Evolutionary conservation across 2,329 filamentous ascomycete genomes (phyloP).

Genomic region (Botryotinia narcissicola): DNA sequence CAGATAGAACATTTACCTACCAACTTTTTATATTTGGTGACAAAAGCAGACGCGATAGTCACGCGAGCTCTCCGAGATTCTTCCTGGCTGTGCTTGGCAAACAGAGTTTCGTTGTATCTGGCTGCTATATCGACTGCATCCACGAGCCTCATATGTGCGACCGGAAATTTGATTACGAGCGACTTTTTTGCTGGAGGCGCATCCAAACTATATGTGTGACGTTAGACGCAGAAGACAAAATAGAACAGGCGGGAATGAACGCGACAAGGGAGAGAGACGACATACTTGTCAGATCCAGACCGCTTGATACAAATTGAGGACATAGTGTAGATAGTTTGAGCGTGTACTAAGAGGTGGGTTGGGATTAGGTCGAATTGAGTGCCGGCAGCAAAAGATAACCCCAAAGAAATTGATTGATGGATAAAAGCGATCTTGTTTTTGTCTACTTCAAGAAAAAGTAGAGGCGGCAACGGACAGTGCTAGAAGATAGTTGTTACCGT

Average conservation of each 20-base stretch:
- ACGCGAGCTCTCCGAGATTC: neutral
- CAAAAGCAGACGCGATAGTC: neutral
- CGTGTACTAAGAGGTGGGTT: neutral
- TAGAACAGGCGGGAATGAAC: neutral
- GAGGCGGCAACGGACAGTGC: neutral
- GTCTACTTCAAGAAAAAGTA: neutral
- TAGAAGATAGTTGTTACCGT: neutral
- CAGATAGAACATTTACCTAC: neutral
- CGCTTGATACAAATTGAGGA: neutral
- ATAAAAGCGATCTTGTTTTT: neutral
- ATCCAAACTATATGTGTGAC: neutral
- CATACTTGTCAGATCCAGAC: neutral
- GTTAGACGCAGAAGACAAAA: neutral
- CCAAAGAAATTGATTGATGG: neutral
- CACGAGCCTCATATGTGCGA: neutral
- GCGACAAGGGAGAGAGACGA: accelerated
- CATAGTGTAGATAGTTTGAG: neutral
- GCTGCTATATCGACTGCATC: neutral
- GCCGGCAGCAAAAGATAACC: too few relatives aligned
- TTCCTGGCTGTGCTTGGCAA: neutral
- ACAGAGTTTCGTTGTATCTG: neutral
- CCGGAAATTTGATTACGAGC: neutral
- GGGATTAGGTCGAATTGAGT: neutral
- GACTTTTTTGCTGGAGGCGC: neutral
- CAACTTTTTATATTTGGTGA: neutral